These are phyloP conservation scores for Nannizzia gypsea DNA, from an alignment of 2,329 filamentous ascomycete species.

Conservation along the genomic window DNA sequence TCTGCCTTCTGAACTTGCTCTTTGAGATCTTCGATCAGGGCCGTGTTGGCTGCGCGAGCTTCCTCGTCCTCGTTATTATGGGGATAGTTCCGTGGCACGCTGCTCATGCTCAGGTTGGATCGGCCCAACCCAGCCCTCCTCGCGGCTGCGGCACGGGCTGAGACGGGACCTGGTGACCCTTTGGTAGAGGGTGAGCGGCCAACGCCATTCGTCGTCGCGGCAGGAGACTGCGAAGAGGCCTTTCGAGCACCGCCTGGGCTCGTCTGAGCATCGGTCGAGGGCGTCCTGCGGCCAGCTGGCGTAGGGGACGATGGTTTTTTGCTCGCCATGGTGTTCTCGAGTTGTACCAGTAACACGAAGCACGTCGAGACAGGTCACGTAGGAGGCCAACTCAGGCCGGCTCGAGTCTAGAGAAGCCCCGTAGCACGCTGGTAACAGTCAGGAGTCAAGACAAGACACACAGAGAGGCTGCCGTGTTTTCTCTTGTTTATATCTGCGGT, in stretches of 20 bases:
- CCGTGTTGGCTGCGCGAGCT: conserved; percentile 64
- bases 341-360: background rate
- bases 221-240: conserved; percentile 37
- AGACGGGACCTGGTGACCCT: conserved; percentile 44
- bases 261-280: conserved; percentile 1
- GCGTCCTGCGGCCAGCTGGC: conserved; percentile 6
- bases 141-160: conserved; percentile 55
- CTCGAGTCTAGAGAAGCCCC: too few species aligned
- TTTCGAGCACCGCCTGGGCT: conserved; percentile 21
- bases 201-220: conserved; percentile 38
- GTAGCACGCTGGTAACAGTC: too few species aligned
- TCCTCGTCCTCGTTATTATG: conserved; percentile 50
- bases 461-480: too few species aligned
- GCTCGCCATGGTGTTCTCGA: conserved; percentile 8
- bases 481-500: background rate
- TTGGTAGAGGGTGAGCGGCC: conserved; percentile 55
- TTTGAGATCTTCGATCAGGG: conserved; percentile 72
- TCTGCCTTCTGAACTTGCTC: conserved; percentile 73
- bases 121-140: conserved; percentile 42
- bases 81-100: conserved; percentile 34
- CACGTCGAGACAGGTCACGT: background rate
- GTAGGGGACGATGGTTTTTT: conserved; percentile 9
- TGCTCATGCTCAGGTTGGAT: conserved; percentile 34
- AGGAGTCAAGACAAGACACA: too few species aligned
- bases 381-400: background rate